Base-by-base conservation (phyloP, 2,329 filamentous ascomycete species). In the Lasiodiplodia citricola region DNA sequence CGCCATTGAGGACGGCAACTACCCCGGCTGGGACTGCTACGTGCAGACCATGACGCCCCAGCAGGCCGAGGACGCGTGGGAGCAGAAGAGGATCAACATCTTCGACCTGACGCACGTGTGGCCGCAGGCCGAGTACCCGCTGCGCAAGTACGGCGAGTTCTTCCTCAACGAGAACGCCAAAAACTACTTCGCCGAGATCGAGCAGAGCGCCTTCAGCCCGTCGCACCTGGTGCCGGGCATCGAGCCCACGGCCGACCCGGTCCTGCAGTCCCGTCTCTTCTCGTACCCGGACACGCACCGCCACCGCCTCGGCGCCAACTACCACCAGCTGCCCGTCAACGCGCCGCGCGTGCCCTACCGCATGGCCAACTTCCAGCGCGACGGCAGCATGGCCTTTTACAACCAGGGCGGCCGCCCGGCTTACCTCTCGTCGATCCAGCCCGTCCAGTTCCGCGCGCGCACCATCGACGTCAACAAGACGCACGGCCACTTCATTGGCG, bases 171-270 rank as follows among this genome's bases (percentile, higher is more conserved):
- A 86, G 78, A 87, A 86, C 71, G 81, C 81, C n/a, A 79, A 86
- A 76, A 88, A 88, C 76, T 88, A 88, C 77, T 88, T 88, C 71
- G 85, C 86, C 71, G 87, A 91, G 73, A 90, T 92, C 62, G 90
- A 92, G 81, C 90, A 92, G 76, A 85, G 87, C 21, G 88, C 89
- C 2, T 92, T 91, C 84, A 89, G 86, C 70, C 90, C 90, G 50
- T 85, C 88, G 7, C 89, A 92, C 75, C 79, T 92, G 78, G 84
- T 88, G 3, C 89, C 90, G 3, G 90, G 90, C 66, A 87, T 90
- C 68, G 90, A 92, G 78, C 87, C 89, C 16, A 91, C 89, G 11
- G 88, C 88, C 71, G 90, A 92, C 73, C 90, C 90, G 1, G 88
- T 92, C 47, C 83, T 92, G 3, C 90, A 92, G 78, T 87, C 86